Base-by-base conservation (phyloP, 768 basidiomycete genomes). In the Tylopilus cervinicoccineus region DNA sequence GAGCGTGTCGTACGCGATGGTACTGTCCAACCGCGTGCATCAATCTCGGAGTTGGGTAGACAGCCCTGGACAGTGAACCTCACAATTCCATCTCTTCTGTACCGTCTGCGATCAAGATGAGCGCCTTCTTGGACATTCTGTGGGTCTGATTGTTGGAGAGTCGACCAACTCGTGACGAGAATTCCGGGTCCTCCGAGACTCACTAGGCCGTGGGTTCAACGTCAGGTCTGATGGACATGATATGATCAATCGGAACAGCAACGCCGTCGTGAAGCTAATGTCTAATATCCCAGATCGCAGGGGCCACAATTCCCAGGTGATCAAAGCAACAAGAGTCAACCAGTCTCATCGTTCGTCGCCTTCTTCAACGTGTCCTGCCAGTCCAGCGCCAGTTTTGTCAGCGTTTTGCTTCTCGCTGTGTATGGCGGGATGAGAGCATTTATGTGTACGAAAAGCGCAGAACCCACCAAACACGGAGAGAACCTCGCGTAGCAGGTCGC, bases 21-120 rank as follows among this genome's bases (percentile, higher is more conserved):
- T 88, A 57, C 88, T 91, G 60, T 20, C 36, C 24, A 8, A 13
- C 31, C n/a, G 14, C 5, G 7, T 17, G 29, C 5, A 28, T 53
- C 37, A 45, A 43, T 34, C 10, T 3, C 6, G 13, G 16, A 52
- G 20, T 31, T 6, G 31, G 19, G 5, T 2, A 12, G 22, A 23
- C n/a, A 22, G 22, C 48, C 43, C 38, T 32, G 31, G 26, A 10
- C 28, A 29, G 20, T 14, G 16, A 5, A 4, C 3, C 56, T 50
- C 47, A 36, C 88, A 90, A 91, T 67, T 90, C 88, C 83, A 89
- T 90, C 69, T 92, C 89, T 62, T 92, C 89, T 2, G 89, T 90
- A 12, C 89, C 89, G 60, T 90, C 77, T 16, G 88, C 84, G 23
- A 92, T 77, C 20, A 92, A 71, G 39, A 92, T 74, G 19, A 89